A percentile compares a stretch with the other conserved stretches of the same genome.
Conservation (phyloP, 768 basidiomycete species). For the Termitomyces titanicus region DNA sequence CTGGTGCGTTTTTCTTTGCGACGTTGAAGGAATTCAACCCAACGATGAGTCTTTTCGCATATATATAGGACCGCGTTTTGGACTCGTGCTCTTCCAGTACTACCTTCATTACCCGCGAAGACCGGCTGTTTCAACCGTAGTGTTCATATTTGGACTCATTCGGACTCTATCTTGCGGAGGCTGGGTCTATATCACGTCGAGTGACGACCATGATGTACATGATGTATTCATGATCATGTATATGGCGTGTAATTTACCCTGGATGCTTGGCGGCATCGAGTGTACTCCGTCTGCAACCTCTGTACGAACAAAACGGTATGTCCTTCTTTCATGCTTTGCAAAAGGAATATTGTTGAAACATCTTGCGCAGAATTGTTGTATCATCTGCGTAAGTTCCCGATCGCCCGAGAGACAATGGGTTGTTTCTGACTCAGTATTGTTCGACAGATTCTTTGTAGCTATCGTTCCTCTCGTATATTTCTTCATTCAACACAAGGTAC, state of each 20-base stretch:
- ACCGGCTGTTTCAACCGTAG: slow-evolving; percentile 43
- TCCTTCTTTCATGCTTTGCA: not conserved
- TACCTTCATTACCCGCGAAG: slow-evolving; percentile 43
- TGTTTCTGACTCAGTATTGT: not conserved
- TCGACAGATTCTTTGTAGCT: slow-evolving; percentile 61
- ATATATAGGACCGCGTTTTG: slow-evolving; percentile 68
- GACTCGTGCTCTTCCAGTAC: slow-evolving; percentile 61
- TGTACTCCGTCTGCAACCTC: slow-evolving; percentile 44
- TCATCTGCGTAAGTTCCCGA: slow-evolving; percentile 41
- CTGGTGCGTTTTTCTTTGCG: slow-evolving; percentile 38
- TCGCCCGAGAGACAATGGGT: not conserved
- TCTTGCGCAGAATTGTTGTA: slow-evolving; percentile 42
- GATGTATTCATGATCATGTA: slow-evolving; percentile 88
- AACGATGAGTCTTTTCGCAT: not conserved
- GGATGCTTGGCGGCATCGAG: slow-evolving; percentile 75
- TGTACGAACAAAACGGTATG: slow-evolving; percentile 53
- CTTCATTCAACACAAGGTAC: slow-evolving; percentile 82
- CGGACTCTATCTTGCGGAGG: slow-evolving; percentile 84
- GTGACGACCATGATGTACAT: slow-evolving; percentile 79
- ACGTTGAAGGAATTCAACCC: not conserved
- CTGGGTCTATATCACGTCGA: slow-evolving; percentile 89
- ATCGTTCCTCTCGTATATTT: slow-evolving; percentile 78
- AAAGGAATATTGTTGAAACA: not conserved
- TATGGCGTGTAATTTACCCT: slow-evolving; percentile 80
- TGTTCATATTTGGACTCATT: slow-evolving; percentile 61